Percentiles rank a stretch among this genome's conserved stretches.
Conservation (phyloP, 1,284 basidiomycete genomes). For the Microstroma glucosiphilum region DNA sequence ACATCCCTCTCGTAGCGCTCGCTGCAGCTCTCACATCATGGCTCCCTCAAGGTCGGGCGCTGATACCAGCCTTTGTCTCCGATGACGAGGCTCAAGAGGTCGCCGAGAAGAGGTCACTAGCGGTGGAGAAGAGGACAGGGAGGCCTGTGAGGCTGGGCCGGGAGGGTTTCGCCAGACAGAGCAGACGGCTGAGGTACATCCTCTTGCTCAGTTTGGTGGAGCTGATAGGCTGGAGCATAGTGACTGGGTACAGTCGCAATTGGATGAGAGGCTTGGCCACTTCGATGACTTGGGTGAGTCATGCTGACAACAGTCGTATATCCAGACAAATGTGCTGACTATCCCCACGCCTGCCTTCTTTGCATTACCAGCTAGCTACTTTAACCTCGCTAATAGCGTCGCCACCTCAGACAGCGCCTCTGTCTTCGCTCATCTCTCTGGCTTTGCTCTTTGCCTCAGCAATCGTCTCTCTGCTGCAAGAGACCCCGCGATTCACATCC, state of each 20-base stretch:
- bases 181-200: not conserved
- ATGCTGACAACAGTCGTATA: not conserved
- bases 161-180: constrained; percentile 9
- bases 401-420: constrained; percentile 12
- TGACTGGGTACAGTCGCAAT: not conserved
- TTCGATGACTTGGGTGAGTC: constrained; percentile 6
- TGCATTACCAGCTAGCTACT: not conserved
- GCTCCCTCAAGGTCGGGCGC: not conserved
- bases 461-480: constrained; percentile 7
- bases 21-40: not conserved
- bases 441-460: constrained; percentile 8
- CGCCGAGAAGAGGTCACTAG: not conserved
- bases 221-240: constrained; percentile 4
- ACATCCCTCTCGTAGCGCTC: not conserved
- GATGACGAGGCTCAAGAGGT: not conserved
- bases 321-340: too few species aligned
- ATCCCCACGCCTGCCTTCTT: not conserved
- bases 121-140: not conserved
- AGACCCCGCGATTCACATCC: constrained; percentile 1
- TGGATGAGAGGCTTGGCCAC: not conserved
- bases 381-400: not conserved
- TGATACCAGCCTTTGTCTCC: not conserved
- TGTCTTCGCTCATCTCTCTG: constrained; percentile 1
- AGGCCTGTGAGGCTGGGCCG: not conserved
- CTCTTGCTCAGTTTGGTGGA: not conserved